Conservation (phyloP, 2,329 filamentous ascomycete species). For the Aspergillus uvarum region DNA sequence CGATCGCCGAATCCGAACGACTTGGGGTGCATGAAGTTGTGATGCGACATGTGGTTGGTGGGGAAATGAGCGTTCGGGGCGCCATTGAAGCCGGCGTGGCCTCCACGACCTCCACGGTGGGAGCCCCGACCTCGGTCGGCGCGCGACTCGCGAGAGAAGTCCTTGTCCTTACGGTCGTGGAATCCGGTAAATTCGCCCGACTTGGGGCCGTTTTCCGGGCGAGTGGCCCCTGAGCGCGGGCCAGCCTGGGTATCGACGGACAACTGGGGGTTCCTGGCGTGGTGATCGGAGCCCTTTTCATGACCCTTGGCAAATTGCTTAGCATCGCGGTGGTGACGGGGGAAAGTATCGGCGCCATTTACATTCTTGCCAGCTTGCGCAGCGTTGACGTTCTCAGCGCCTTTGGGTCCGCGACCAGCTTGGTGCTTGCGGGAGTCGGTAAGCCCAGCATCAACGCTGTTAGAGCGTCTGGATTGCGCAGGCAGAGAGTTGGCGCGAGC, state of each 20-base stretch:
- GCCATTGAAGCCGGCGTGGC: constrained; percentile 34
- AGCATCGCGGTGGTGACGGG: constrained; percentile 34
- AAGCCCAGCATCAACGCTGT: constrained; percentile 33
- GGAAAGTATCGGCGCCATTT: constrained; percentile 30
- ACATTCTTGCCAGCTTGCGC: constrained; percentile 27
- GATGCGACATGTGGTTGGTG: constrained; percentile 41
- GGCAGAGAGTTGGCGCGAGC: constrained; percentile 43
- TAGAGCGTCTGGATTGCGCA: constrained; percentile 37
- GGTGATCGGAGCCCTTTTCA: constrained; percentile 32
- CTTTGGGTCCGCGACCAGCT: constrained; percentile 31
- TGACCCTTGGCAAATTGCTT: constrained; percentile 37
- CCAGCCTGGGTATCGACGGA: constrained; percentile 36
- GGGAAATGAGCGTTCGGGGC: constrained; percentile 40
- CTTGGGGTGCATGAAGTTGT: constrained; percentile 42
- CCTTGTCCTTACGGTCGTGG: constrained; percentile 35
- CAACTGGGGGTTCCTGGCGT: constrained; percentile 28
- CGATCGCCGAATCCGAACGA: constrained; percentile 44
- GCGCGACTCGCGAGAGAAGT: constrained; percentile 39
- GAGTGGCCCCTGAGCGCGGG: constrained; percentile 29
- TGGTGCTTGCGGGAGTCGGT: constrained; percentile 36
- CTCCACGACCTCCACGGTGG: constrained; percentile 43
- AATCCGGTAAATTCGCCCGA: constrained; percentile 38
- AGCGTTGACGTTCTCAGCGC: constrained; percentile 30
- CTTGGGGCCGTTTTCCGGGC: constrained; percentile 40
- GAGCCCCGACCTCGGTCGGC: constrained; percentile 41